Evolutionary conservation across 2,329 filamentous ascomycete genomes (phyloP).

Genomic region (Stagonosporopsis rhizophila): DNA sequence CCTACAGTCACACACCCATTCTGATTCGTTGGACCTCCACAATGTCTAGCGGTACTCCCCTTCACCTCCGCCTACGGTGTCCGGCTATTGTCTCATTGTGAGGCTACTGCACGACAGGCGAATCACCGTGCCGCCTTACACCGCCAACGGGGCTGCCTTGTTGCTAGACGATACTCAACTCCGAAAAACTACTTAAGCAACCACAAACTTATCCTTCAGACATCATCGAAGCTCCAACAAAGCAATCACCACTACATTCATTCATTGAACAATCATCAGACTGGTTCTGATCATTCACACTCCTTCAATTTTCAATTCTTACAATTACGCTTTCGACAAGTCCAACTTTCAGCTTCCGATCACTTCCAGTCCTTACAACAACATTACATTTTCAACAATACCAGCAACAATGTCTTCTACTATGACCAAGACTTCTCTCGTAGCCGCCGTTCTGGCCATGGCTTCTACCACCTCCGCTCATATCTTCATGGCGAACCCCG

Average conservation of each 20-base stretch:
- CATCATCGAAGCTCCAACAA: slow-evolving; percentile 22
- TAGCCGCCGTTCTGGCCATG: slow-evolving; percentile 50
- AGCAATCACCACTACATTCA: slow-evolving; percentile 16
- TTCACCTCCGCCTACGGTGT: slow-evolving; percentile 29
- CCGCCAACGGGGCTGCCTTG: slow-evolving; percentile 17
- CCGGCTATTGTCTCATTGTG: slow-evolving; percentile 32
- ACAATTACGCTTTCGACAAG: slow-evolving; percentile 15
- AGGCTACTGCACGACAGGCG: slow-evolving; percentile 18
- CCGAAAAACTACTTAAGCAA: slow-evolving; percentile 20
- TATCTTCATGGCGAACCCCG: slow-evolving; percentile 74
- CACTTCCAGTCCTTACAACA: slow-evolving; percentile 14
- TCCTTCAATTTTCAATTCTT: slow-evolving; percentile 16
- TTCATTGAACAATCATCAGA: slow-evolving; percentile 17
- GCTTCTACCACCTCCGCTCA: slow-evolving; percentile 70
- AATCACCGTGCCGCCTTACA: slow-evolving; percentile 13
- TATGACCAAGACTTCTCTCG: slow-evolving; percentile 18
- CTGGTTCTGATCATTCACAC: slow-evolving; percentile 22
- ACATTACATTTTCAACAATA: slow-evolving; percentile 10
- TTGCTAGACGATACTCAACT: slow-evolving; percentile 16
- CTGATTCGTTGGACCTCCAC: slow-evolving; percentile 18
- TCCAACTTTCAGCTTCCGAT: slow-evolving; percentile 12
- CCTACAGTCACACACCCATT: slow-evolving; percentile 3
- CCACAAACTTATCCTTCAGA: slow-evolving; percentile 14
- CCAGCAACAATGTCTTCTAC: slow-evolving; percentile 16
- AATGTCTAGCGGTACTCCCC: slow-evolving; percentile 15